Conservation (phyloP, 495 filamentous ascomycete genomes). For the Choiromyces venosus region DNA sequence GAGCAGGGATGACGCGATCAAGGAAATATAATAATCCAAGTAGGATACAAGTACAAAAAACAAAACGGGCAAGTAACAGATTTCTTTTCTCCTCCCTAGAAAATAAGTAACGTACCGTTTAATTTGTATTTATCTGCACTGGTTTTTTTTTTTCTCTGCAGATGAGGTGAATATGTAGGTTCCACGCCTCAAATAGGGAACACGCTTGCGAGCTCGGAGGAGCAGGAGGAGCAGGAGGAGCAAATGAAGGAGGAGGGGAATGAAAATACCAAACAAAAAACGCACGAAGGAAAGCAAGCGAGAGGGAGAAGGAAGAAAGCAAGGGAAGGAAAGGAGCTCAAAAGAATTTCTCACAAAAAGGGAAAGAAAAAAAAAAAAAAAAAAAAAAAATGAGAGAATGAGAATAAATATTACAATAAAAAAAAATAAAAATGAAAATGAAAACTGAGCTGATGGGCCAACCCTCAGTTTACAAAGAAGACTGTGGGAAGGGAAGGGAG, state of each 20-base stretch:
- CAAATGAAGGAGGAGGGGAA: neutral
- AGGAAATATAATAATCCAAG: conserved; percentile 15
- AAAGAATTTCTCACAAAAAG: conserved; percentile 8
- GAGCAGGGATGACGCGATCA: conserved; percentile 35
- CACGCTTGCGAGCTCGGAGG: neutral
- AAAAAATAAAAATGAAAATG: conserved; percentile 1
- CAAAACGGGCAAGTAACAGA: neutral
- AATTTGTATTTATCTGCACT: conserved; percentile 15
- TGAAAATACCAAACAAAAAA: neutral
- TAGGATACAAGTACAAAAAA: conserved; percentile 28
- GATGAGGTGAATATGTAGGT: conserved; percentile 17
- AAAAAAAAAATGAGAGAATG: conserved; percentile 3
- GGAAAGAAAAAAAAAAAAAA: neutral
- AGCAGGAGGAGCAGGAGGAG: neutral
- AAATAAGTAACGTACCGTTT: conserved; percentile 30
- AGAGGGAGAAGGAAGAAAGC: neutral
- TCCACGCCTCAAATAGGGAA: neutral
- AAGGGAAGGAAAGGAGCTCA: neutral
- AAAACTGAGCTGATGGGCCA: neutral
- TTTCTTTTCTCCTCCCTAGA: conserved; percentile 9
- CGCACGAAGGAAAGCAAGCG: neutral
- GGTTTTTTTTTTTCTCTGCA: neutral
- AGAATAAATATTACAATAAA: neutral
- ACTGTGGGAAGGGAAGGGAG: neutral
- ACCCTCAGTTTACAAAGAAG: neutral